These are phyloP conservation scores for Cercospora berteroae DNA, from an alignment of 2,329 filamentous ascomycete genomes.

Conservation along the genomic window DNA sequence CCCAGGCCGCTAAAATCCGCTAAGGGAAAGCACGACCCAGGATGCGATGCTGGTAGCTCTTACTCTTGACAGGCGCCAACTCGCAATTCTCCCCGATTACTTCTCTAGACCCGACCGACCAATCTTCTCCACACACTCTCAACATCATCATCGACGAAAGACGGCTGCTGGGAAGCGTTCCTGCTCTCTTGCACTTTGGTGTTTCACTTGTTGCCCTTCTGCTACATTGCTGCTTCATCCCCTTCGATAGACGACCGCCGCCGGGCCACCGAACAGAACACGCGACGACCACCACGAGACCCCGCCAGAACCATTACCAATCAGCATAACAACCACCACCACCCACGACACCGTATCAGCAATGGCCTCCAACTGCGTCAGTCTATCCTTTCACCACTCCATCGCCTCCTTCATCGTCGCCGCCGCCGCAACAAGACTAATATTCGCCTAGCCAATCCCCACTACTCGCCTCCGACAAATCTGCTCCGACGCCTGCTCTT, in stretches of 20 bases:
- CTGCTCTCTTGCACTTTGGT: not conserved
- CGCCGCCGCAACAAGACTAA: not conserved
- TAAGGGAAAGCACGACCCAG: conserved; percentile 1
- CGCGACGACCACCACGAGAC: not conserved
- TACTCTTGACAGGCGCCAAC: not conserved
- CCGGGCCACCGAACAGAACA: not conserved
- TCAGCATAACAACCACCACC: not conserved
- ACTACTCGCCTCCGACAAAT: conserved; percentile 79
- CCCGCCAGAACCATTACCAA: not conserved
- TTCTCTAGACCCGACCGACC: not conserved
- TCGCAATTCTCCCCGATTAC: not conserved
- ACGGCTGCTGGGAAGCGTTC: not conserved
- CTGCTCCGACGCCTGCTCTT: conserved; percentile 79
- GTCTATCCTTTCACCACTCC: conserved; percentile 8
- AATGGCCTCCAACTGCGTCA: conserved; percentile 22
- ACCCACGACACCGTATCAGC: not conserved
- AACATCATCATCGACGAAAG: not conserved
- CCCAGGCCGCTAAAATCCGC: not conserved
- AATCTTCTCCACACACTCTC: not conserved
- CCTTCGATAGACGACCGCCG: not conserved
- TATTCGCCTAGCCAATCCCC: conserved; percentile 65
- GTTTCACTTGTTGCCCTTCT: not conserved
- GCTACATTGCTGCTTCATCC: not conserved
- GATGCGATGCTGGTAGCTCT: not conserved
- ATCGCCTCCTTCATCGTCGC: conserved; percentile 2